Evolutionary conservation across 179 eudicot genomes (phyloP), one percentile per base, ranked within the genome.

Genomic region (Nepenthes alata): DNA sequence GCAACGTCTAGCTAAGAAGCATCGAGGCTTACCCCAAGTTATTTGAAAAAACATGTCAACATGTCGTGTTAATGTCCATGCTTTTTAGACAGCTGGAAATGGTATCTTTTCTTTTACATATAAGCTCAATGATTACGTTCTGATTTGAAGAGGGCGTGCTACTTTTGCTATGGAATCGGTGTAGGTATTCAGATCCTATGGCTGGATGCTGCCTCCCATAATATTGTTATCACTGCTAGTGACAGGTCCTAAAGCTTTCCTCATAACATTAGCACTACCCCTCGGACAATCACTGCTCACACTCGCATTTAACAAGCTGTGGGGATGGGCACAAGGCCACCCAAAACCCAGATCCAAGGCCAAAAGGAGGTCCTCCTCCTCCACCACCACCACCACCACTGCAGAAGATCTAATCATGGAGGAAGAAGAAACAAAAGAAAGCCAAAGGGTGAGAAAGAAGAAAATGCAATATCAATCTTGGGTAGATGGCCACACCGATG

Each of bases 231-330:
- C 80, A 68, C 78, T 91, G 35, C 37, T 80, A 62, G 78, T 86
- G 14, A 70, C 81, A 2, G 98, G 98, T 45, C 88, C 83, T 13
- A 86, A 89, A 76, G 91, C 98, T 37, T 91, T 91, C 72, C 78
- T 91, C 37, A 41, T 83, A 80, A 84, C 91, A 13, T 64, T 83
- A 57, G 78, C 83, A 14, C 37, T 85, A 58, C 80, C 83, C 10
- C 15, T 84, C 11, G 85, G 85, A 37, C 75, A 83, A 49, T 84
- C 96, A 1, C 13, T 81, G 49, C 39, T 84, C 55, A 65, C 74
- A 48, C 71, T 86, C 45, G 81, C 79, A 49, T 61, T 78, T 64
- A 76, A 77, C 9, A 85, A 74, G 72, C 41, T 86, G n/a, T 68
- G 35, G 65, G 75, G 59, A 14, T 55, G 60, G 63, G 61, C 55